Evolutionary conservation across 176 grass and related monocot species (phyloP).

Genomic region (Bolboschoenus planiculmis): DNA sequence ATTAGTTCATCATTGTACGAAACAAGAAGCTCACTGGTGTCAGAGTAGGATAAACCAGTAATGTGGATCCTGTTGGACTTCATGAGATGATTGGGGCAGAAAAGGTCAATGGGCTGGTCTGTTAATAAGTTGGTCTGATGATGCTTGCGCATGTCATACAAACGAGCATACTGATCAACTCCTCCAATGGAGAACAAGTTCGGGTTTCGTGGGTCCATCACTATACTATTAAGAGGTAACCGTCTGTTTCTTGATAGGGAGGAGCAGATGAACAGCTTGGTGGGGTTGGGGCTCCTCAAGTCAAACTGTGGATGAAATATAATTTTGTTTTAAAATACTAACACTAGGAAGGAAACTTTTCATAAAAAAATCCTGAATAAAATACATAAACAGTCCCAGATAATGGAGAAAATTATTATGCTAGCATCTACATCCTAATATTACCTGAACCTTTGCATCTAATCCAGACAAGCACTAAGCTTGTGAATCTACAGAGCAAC

Average conservation of each 20-base stretch:
- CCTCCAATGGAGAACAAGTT: constrained; percentile 66
- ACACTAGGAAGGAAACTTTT: not conserved
- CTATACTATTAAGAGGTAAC: constrained; percentile 59
- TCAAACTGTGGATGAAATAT: constrained; percentile 56
- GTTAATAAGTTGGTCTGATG: constrained; percentile 21
- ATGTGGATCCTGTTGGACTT: constrained; percentile 39
- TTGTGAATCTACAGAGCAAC: not conserved
- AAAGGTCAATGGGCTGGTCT: constrained; percentile 46
- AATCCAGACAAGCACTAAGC: not conserved
- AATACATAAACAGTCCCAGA: not conserved
- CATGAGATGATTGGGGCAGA: constrained; percentile 67
- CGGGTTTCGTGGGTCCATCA: constrained; percentile 52
- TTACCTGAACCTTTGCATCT: not conserved
- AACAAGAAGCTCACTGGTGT: constrained; percentile 56
- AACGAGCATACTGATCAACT: constrained; percentile 56
- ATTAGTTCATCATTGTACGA: constrained; percentile 80
- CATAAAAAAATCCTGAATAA: constrained; percentile 10
- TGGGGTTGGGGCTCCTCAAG: constrained; percentile 45
- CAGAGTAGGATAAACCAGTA: constrained; percentile 68
- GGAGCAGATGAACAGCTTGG: constrained; percentile 69
- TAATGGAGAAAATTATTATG: not conserved
- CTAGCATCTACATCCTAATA: not conserved
- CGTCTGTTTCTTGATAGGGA: constrained; percentile 41
- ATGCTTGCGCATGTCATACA: constrained; percentile 70
- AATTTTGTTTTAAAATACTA: not conserved